phyloP scores from a whole-genome alignment of 1,284 basidiomycete species.

The Takashimella koratensis region DNA sequence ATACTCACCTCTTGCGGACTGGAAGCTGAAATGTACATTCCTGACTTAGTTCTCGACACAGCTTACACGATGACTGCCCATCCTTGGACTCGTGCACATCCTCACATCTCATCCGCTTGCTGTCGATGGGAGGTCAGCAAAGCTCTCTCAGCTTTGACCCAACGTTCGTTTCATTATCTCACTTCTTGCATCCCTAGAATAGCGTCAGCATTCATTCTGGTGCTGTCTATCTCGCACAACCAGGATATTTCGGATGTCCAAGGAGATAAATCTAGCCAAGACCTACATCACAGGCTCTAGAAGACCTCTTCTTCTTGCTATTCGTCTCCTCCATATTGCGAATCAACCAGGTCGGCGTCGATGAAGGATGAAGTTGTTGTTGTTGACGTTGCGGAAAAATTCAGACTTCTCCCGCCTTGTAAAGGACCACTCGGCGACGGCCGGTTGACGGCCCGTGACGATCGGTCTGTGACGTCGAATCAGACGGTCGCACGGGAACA shows the following conservation, averaged over 20 bases:
- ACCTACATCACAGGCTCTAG: slow-evolving; percentile 28
- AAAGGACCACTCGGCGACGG: too few species aligned
- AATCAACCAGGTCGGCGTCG: too few species aligned
- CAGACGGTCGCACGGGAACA: too few species aligned
- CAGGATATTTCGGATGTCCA: neutral
- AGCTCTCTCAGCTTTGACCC: too few species aligned
- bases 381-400: too few species aligned
- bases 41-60: slow-evolving; percentile 21
- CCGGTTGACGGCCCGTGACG: too few species aligned
- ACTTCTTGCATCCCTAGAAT: slow-evolving; percentile 22
- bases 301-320: slow-evolving; percentile 23
- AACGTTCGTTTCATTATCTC: slow-evolving; percentile 3
- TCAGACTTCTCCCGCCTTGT: too few species aligned
- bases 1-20: slow-evolving; percentile 27
- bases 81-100: slow-evolving; percentile 8
- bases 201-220: neutral
- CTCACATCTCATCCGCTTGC: slow-evolving; percentile 31
- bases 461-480: too few species aligned
- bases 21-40: slow-evolving; percentile 27
- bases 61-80: slow-evolving; percentile 16
- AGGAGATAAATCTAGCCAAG: neutral
- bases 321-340: too few species aligned
- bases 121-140: slow-evolving; percentile 3
- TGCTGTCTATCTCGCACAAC: neutral
- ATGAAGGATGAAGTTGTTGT: too few species aligned